A percentile compares a stretch with the other conserved stretches of the same genome.
Evolutionary conservation across 73 alveolate genomes (phyloP).

Genomic region (Paramecium octaurelia): DNA sequence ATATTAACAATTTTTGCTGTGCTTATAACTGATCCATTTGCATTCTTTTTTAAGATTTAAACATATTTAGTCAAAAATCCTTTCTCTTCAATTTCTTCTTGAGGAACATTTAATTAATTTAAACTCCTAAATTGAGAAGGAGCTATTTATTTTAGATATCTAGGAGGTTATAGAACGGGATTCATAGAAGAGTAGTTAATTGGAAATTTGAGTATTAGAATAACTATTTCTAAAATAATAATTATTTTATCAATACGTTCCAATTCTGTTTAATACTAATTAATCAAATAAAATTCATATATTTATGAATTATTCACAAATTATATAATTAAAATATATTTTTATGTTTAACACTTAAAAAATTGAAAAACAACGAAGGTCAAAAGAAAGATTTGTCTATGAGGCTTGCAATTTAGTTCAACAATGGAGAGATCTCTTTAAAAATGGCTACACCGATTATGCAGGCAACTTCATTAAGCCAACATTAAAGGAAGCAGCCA

Average conservation of each 20-base stretch:
- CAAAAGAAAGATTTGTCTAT: conserved; percentile 9
- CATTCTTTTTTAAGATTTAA: not conserved
- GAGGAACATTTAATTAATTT: not conserved
- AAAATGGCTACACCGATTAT: not conserved
- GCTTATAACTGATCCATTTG: not conserved
- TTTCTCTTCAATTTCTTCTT: not conserved
- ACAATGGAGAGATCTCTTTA: not conserved
- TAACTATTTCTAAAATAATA: not conserved
- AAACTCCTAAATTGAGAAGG: not conserved
- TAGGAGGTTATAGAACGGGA: not conserved
- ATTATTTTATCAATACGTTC: not conserved
- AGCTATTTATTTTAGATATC: not conserved
- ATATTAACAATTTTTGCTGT: not conserved
- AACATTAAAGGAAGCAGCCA: not conserved
- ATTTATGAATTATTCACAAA: not conserved
- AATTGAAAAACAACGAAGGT: not conserved
- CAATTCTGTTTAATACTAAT: not conserved
- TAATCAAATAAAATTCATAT: not conserved
- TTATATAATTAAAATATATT: not conserved
- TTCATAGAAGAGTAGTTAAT: not conserved
- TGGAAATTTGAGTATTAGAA: not conserved
- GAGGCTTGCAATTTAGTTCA: not conserved
- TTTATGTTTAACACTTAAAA: not conserved
- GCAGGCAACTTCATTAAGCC: not conserved
- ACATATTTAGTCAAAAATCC: not conserved